Evolutionary conservation across 2,329 filamentous ascomycete species (phyloP), one percentile per base, ranked within the genome.

Genomic region (Venturia nashicola): DNA sequence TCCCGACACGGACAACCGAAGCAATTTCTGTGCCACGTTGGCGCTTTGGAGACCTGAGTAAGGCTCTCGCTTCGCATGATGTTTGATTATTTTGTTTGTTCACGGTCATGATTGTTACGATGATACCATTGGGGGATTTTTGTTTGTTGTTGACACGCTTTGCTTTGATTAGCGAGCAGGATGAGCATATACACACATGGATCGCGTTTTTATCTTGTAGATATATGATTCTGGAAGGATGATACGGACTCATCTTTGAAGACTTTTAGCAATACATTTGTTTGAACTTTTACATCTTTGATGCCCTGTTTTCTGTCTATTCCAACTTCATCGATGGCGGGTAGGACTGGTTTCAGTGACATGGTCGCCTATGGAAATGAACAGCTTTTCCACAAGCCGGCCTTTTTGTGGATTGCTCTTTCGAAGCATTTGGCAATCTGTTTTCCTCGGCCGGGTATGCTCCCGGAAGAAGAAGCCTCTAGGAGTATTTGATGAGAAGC

Each of bases 11-110:
- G 77, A 79, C 68, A 80, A 81, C 68, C 72, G 76, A 43, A 76
- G 74, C 68, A 77, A 78, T 69, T 81, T 80, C 70, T 78, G 78
- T 67, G 77, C 76, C 55, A 80, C 78, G 3, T 67, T 81, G 20
- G 77, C 75, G 16, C 60, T 66, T 48, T 71, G 67, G 65, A 63
- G 43, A 44, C 59, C 63, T 18, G 40, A 48, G 27, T 64, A 27
- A 39, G 27, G 51, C 8, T 20, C 23, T 36, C 39, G 5, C 16
- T n/a, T n/a, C 39, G 27, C 7, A n/a, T 8, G 27, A 14, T 1
- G 1, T 57, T 57, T 36, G n/a, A 32, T 36, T 36, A 14, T 18
- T 11, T 36, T 36, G 27, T 34, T 57, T 18, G 51, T 36, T 36
- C 51, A 34, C 8, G 27, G 27, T 57, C 11, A 57, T 20, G 51